Conservation (phyloP, 1,139 yeast species). For the Pneumocystis carinii region DNA sequence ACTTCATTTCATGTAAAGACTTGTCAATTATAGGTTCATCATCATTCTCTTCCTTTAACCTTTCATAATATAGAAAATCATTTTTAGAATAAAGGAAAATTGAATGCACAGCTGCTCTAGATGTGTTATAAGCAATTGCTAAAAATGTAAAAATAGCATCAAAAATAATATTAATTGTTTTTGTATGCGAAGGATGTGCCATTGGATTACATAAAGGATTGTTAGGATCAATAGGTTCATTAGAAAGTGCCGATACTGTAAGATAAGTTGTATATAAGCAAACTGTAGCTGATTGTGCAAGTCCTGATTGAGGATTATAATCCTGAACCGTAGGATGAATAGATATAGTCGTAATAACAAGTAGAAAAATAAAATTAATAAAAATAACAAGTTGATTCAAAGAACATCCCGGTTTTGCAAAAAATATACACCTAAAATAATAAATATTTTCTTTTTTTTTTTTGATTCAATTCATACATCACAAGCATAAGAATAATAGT, state of each 20-base stretch:
- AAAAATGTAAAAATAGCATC: conserved; percentile 90
- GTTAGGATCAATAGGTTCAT: conserved; percentile 81
- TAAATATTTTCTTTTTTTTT: not conserved
- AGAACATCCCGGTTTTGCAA: conserved; percentile 71
- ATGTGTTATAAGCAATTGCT: conserved; percentile 93
- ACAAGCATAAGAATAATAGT: conserved; percentile 55
- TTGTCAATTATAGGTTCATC: conserved; percentile 32
- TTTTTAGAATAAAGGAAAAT: not conserved
- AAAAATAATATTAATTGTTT: conserved; percentile 72
- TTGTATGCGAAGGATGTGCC: conserved; percentile 68
- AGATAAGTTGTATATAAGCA: conserved; percentile 84
- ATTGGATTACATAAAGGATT: conserved; percentile 62
- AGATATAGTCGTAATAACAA: conserved; percentile 54
- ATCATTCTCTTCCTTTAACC: conserved; percentile 22
- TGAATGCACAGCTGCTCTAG: conserved; percentile 75
- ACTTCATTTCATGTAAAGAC: conserved; percentile 48
- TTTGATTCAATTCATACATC: conserved; percentile 30
- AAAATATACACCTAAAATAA: conserved; percentile 39
- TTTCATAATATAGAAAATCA: not conserved
- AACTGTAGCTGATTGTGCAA: conserved; percentile 95
- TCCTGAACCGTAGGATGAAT: conserved; percentile 78
- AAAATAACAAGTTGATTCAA: conserved; percentile 85
- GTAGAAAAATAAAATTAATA: conserved; percentile 49
- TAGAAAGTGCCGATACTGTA: conserved; percentile 83
- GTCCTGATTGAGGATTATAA: conserved; percentile 84